A percentile compares a stretch with the other conserved stretches of the same genome.
Evolutionary conservation across 495 filamentous ascomycete species (phyloP).

Genomic region (Penicillium flavigenum): DNA sequence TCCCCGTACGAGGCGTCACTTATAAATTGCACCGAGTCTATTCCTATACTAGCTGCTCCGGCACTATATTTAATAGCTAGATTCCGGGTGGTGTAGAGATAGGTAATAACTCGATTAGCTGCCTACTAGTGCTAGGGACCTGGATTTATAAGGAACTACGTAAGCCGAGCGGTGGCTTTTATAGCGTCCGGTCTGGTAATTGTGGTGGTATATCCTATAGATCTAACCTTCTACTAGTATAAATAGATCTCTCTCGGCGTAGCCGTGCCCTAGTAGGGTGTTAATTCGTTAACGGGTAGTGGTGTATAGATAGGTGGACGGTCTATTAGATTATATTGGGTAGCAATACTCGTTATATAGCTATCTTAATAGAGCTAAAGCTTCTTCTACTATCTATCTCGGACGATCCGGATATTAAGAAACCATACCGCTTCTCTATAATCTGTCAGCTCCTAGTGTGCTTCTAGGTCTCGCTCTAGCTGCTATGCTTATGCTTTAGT

Average conservation of each 20-base stretch:
- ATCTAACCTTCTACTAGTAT: constrained; percentile 31
- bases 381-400: constrained; percentile 15
- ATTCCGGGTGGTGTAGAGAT: no score
- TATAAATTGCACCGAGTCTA: not conserved
- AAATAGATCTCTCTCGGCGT: constrained; percentile 2
- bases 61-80: no score
- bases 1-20: constrained; percentile 25
- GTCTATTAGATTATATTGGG: constrained; percentile 16
- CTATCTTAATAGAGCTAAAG: constrained; percentile 21
- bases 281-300: constrained; percentile 1
- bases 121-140: no score
- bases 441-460: constrained; percentile 12
- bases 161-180: no score
- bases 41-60: no score
- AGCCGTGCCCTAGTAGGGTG: not conserved
- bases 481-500: not conserved
- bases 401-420: constrained; percentile 21
- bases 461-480: constrained; percentile 7
- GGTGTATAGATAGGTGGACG: not conserved
- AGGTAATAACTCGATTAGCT: no score
- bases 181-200: constrained; percentile 25
- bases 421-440: constrained; percentile 18
- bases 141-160: constrained; percentile 25
- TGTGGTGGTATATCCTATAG: constrained; percentile 21
- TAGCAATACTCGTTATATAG: constrained; percentile 22